Base-by-base conservation (phyloP, 2,329 filamentous ascomycete genomes). In the Fusarium sambucinum region DNA sequence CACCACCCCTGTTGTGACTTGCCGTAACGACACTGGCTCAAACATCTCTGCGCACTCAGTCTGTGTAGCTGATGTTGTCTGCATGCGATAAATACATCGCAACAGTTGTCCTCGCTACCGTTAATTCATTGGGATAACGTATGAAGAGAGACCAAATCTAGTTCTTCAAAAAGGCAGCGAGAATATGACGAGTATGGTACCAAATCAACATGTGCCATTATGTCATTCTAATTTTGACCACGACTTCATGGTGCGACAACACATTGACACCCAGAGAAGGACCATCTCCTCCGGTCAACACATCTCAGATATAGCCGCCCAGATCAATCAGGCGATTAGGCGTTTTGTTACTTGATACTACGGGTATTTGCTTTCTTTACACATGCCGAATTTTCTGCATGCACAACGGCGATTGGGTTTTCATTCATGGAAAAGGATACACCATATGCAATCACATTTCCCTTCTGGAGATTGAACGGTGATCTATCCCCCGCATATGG, bases 1-100 rank as follows among this genome's bases (percentile, higher is more conserved):
- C 29, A 83, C 85, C 7, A 87, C 86, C 0, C 86, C 86, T 1
- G 81, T 84, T 11, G 81, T 88, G 45, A 87, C 84, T 3, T 81
- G 85, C 69, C 80, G 85, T 32, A 85, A 86, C 65, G 85, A 87
- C 37, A 81, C 77, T 3, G 83, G 82, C 16, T 72, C 75, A 44
- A 81, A 79, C 55, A 81, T 85, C 45, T 78, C 80, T 27, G 79
- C 81, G 3, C 82, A 81, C 56, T 81, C 80, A 9, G 77, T 86
- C 23, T 74, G 80, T 38, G 76, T 83, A 73, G 80, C 83, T 3
- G 82, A 84, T 58, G 84, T 86, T 4, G 74, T 85, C 61, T 80
- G 83, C 72, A 85, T 85, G 83, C 79, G 81, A 73, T 83, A 69
- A 48, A 47, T 33, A n/a, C 30, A 30, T 23, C 44, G 47, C 23